These are phyloP conservation scores for Didymella lethalis DNA, from an alignment of 2,329 filamentous ascomycete species.

Conservation along the genomic window DNA sequence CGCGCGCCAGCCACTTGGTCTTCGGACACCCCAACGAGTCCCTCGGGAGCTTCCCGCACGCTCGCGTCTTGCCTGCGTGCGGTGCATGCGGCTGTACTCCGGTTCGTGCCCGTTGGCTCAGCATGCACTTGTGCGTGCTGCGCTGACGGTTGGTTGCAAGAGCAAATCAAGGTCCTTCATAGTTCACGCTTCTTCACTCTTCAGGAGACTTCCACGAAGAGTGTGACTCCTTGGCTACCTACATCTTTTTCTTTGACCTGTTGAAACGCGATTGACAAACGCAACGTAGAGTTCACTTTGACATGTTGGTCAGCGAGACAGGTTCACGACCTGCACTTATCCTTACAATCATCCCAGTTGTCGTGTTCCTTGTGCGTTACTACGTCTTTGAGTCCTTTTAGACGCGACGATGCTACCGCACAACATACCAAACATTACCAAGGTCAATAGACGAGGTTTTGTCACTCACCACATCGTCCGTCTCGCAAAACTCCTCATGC, in stretches of 20 bases:
- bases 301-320: no score
- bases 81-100: constrained; percentile 54
- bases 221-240: constrained; percentile 63
- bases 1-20: constrained; percentile 58
- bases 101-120: constrained; percentile 43
- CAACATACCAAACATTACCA: no score
- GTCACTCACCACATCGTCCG: no score
- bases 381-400: no score
- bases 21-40: constrained; percentile 54
- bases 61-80: constrained; percentile 58
- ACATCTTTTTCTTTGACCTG: constrained; percentile 44
- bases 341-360: no score
- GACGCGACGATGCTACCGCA: no score
- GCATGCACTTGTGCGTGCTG: constrained; percentile 19
- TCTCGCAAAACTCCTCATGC: no score
- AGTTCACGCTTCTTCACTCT: constrained; percentile 62
- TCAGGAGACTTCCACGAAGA: constrained; percentile 53
- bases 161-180: constrained; percentile 61
- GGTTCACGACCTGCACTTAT: no score
- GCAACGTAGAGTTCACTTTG: no score
- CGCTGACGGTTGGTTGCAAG: constrained; percentile 52
- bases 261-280: no score
- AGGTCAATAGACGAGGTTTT: no score
- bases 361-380: no score
- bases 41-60: constrained; percentile 55